These are phyloP conservation scores for Diaporthe australafricana DNA, from an alignment of 2,329 filamentous ascomycete species.

Conservation along the genomic window DNA sequence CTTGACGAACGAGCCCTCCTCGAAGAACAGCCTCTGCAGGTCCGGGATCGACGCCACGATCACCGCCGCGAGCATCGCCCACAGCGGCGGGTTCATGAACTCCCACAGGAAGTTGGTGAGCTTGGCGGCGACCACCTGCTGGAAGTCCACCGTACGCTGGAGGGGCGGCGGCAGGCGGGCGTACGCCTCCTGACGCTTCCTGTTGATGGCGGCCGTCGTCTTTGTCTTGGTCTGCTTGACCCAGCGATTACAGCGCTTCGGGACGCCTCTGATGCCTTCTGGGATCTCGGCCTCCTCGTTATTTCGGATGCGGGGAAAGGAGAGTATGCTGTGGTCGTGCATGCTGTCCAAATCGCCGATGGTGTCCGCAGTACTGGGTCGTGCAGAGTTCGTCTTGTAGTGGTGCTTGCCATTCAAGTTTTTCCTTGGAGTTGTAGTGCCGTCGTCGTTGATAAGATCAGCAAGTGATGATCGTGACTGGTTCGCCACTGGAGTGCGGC, in stretches of 20 bases:
- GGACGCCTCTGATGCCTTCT: slow-evolving; percentile 54
- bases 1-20: slow-evolving; percentile 87
- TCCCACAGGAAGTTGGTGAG: slow-evolving; percentile 79
- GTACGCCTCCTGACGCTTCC: slow-evolving; percentile 45
- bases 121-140: slow-evolving; percentile 52
- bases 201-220: slow-evolving; percentile 24
- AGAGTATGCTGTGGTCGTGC: slow-evolving; percentile 65
- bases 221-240: slow-evolving; percentile 45
- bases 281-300: slow-evolving; percentile 55
- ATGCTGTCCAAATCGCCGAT: slow-evolving; percentile 38
- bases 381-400: slow-evolving; percentile 40
- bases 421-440: slow-evolving; percentile 46
- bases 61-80: slow-evolving; percentile 95
- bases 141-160: slow-evolving; percentile 48
- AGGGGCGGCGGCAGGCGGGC: slow-evolving; percentile 55
- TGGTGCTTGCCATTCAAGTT: slow-evolving; percentile 43
- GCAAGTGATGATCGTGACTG: slow-evolving; percentile 61
- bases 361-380: slow-evolving; percentile 34
- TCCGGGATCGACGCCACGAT: slow-evolving; percentile 87
- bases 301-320: slow-evolving; percentile 69
- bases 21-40: slow-evolving; percentile 88
- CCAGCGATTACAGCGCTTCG: slow-evolving; percentile 50
- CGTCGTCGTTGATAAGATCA: slow-evolving; percentile 30
- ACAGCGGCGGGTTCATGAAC: slow-evolving; percentile 98
- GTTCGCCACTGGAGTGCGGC: slow-evolving; percentile 64